These are phyloP conservation scores for Cylindrotheca fusiformis DNA, from an alignment of 108 stramenopile species.

Conservation along the genomic window DNA sequence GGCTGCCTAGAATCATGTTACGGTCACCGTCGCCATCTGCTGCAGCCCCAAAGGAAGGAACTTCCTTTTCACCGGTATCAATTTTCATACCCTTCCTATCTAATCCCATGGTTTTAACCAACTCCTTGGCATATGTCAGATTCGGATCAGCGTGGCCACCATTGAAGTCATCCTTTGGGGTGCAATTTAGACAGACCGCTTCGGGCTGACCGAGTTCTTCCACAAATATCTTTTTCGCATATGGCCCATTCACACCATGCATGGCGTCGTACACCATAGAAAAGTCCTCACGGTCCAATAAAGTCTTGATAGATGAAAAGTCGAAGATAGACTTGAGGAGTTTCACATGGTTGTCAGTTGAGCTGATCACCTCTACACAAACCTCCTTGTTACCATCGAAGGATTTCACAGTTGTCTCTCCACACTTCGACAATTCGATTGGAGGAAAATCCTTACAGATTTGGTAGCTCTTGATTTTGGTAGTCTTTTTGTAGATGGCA, in stretches of 20 bases:
- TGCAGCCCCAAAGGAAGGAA: conserved; percentile 98
- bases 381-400: conserved; percentile 81
- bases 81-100: conserved; percentile 82
- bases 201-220: conserved; percentile 93
- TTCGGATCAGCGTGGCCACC: conserved; percentile 99
- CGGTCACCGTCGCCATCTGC: conserved; percentile 99
- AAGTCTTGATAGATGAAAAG: conserved; percentile 88
- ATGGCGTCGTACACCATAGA: conserved; percentile 97
- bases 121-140: conserved; percentile 98
- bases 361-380: conserved; percentile 88
- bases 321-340: conserved; percentile 97
- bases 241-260: conserved; percentile 98
- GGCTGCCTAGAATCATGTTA: conserved; percentile 99
- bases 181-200: conserved; percentile 77
- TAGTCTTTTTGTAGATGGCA: conserved; percentile 89
- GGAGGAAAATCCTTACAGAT: conserved; percentile 90
- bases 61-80: conserved; percentile 51
- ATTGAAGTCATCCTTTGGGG: conserved; percentile 95
- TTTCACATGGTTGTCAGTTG: conserved; percentile 81
- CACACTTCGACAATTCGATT: conserved; percentile 79
- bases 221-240: conserved; percentile 92
- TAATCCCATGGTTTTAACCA: conserved; percentile 92
- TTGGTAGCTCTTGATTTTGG: conserved; percentile 85
- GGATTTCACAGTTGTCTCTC: conserved; percentile 62
- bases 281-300: conserved; percentile 94